Percentiles rank a stretch among this genome's conserved stretches.
Conservation (phyloP, 2,329 filamentous ascomycete genomes). For the Monilinia aucupariae region DNA sequence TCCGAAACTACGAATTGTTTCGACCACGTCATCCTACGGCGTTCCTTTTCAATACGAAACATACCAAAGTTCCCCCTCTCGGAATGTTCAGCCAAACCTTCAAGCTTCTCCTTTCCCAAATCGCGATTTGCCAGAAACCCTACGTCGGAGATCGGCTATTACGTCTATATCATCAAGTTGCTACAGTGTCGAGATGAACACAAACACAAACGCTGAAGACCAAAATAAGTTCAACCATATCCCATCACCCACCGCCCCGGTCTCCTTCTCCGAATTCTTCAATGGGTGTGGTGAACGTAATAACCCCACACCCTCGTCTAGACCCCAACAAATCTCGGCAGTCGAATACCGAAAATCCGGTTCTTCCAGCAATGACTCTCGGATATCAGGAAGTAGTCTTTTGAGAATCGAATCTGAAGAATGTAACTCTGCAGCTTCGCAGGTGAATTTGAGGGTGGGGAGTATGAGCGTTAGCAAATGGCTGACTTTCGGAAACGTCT, state of each 20-base stretch:
- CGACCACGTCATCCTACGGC: constrained; percentile 52
- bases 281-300: constrained; percentile 40
- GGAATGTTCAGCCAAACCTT: not conserved
- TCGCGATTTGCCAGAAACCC: constrained; percentile 14
- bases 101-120: not conserved
- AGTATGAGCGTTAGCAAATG: constrained; percentile 84
- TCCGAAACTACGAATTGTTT: constrained; percentile 42
- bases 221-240: constrained; percentile 40
- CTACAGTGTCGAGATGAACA: constrained; percentile 51
- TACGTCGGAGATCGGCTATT: constrained; percentile 13
- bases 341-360: constrained; percentile 24
- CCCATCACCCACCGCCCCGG: constrained; percentile 42
- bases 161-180: constrained; percentile 44
- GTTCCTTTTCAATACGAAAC: constrained; percentile 52
- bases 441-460: constrained; percentile 71
- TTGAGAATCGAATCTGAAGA: constrained; percentile 35
- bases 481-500: constrained; percentile 76
- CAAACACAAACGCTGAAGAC: constrained; percentile 41
- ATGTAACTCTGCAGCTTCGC: constrained; percentile 58
- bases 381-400: constrained; percentile 21
- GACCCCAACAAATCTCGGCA: constrained; percentile 18
- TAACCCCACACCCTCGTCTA: constrained; percentile 22
- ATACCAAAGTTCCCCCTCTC: constrained; percentile 35
- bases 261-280: constrained; percentile 42
- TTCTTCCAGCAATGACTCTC: constrained; percentile 24